These are phyloP conservation scores for Debaryomyces fabryi DNA, from an alignment of 1,139 yeast genomes.

Conservation along the genomic window DNA sequence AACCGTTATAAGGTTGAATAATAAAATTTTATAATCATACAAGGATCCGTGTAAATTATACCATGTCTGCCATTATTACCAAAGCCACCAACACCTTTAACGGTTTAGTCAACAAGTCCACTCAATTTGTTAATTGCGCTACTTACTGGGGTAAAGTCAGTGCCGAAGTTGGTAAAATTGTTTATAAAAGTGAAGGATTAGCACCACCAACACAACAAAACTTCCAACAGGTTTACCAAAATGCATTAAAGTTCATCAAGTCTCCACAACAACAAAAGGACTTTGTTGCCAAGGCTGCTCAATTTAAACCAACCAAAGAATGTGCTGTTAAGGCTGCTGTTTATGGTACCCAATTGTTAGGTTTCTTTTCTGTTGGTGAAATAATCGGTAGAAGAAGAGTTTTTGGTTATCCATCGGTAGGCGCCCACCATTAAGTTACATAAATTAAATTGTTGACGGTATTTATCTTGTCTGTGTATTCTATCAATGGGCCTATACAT, in stretches of 20 bases:
- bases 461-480: conserved; percentile 10
- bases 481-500: conserved; percentile 2
- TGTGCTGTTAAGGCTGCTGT: conserved; percentile 70
- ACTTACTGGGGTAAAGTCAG: conserved; percentile 90
- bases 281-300: conserved; percentile 41
- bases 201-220: conserved; percentile 87
- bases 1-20: conserved; percentile 1
- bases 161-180: conserved; percentile 85
- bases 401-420: conserved; percentile 74
- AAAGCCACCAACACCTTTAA: conserved; percentile 51
- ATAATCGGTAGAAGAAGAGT: conserved; percentile 93
- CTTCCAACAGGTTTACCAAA: conserved; percentile 74
- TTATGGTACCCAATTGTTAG: conserved; percentile 81
- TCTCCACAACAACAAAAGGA: conserved; percentile 52
- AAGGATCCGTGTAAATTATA: conserved; percentile 11
- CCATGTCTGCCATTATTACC: conserved; percentile 52
- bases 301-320: conserved; percentile 57
- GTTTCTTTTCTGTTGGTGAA: conserved; percentile 94
- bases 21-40: background rate
- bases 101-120: conserved; percentile 39
- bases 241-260: conserved; percentile 41
- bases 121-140: conserved; percentile 50
- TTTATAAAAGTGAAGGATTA: conserved; percentile 88
- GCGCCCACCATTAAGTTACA: conserved; percentile 27
- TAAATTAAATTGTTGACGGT: conserved; percentile 1